Evolutionary conservation across 1,284 basidiomycete genomes (phyloP), one percentile per base, ranked within the genome.

Genomic region (Microbotryum intermedium): DNA sequence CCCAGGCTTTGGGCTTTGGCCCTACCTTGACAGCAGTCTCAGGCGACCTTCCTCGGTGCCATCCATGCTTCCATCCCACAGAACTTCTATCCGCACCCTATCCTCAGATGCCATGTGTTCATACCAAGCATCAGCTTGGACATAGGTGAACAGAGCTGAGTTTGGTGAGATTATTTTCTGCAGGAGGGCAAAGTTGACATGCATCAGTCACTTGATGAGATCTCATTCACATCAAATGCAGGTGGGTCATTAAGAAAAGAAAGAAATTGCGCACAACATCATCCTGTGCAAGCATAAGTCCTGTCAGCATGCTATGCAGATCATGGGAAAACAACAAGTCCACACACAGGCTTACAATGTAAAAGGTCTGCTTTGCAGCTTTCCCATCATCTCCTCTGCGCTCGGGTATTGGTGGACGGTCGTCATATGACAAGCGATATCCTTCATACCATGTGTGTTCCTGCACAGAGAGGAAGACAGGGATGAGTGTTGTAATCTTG

Each of bases 391-490:
- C n/a, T 6, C 57, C 59, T 39, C 62, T 58, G 3, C 66, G 58
- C n/a, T 67, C 66, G 1, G 45, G 54, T 13, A 67, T 55, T 16
- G 25, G 44, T 11, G 58, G 63, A 11, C 66, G 62, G 46, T 65
- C 63, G 5, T 55, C 56, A 28, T 58, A 61, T 1, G 51, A 39
- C 2, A 67, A 53, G 21, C 43, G 39, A 55, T 67, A 63, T n/a
- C 53, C 61, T 26, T 60, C 60, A 43, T 67, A 67, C 66, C 66
- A 67, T 0, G 66, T 67, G 45, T 67, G 66, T 48, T 67, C 65
- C 65, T 66, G 48, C n/a, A 16, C 3, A 11, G 5, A 25, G 20
- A 50, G 26, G 3, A 11, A 16, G 8, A 23, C 20, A 8, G 23
- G 48, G 6, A 9, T 53, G 28, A 52, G n/a, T n/a, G n/a, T n/a